Evolutionary conservation across 176 grass and related monocot species (phyloP).

Genomic region (Paspalum vaginatum): DNA sequence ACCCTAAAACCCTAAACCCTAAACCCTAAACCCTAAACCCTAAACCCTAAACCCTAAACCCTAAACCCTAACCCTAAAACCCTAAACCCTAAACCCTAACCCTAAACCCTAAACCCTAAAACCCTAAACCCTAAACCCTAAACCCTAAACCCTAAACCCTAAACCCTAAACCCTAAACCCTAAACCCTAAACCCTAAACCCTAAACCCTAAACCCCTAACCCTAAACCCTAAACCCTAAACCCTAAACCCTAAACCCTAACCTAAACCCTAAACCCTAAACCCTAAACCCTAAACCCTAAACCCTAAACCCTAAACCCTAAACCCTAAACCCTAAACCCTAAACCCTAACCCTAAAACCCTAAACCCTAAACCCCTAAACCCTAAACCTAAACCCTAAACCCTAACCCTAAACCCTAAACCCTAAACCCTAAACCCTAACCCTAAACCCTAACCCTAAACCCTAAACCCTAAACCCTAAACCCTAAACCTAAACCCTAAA

Average conservation of each 20-base stretch:
- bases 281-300: slow-evolving; percentile 23
- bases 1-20: no score
- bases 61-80: no score
- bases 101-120: no score
- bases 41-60: no score
- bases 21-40: no score
- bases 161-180: no score
- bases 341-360: slow-evolving; percentile 23
- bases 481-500: neutral
- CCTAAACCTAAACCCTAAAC: slow-evolving; percentile 17
- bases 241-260: slow-evolving; percentile 6
- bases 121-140: no score
- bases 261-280: slow-evolving; percentile 27
- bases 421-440: slow-evolving; percentile 17
- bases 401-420: slow-evolving; percentile 10
- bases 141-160: no score
- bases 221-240: neutral
- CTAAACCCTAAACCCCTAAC: neutral
- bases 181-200: neutral
- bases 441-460: neutral
- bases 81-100: no score
- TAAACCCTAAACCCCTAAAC: slow-evolving; percentile 19
- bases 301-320: neutral
- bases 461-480: neutral
- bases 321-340: slow-evolving; percentile 13